phyloP scores from a whole-genome alignment of 495 filamentous ascomycete species.

The Neurospora africana region DNA sequence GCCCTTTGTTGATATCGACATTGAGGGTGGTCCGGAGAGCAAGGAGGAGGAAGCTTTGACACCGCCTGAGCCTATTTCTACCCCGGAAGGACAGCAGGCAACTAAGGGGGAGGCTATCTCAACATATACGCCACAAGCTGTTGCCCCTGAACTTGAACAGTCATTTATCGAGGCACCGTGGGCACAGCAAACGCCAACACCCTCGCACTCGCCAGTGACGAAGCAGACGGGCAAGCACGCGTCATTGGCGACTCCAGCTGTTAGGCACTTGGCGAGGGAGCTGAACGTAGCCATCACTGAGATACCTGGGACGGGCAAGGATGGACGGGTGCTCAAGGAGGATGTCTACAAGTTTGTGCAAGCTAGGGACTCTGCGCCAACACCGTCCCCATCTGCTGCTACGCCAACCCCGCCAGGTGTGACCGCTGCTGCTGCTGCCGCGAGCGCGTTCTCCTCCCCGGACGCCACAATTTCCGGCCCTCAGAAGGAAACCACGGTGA shows the following conservation, averaged over 20 bases:
- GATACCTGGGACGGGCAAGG: constrained; percentile 76
- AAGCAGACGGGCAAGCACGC: constrained; percentile 43
- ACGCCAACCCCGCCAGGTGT: constrained; percentile 4
- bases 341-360: constrained; percentile 70
- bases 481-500: constrained; percentile 54
- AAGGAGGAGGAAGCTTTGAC: constrained; percentile 36
- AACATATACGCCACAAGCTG: neutral
- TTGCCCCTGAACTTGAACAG: neutral
- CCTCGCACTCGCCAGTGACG: constrained; percentile 1
- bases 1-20: constrained; percentile 71
- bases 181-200: constrained; percentile 2
- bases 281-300: constrained; percentile 64
- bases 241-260: constrained; percentile 80
- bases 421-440: neutral
- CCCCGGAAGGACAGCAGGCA: constrained; percentile 1
- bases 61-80: constrained; percentile 18
- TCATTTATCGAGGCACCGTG: neutral
- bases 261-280: constrained; percentile 76
- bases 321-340: constrained; percentile 86
- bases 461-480: constrained; percentile 16
- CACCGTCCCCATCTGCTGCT: neutral
- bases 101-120: neutral
- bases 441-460: constrained; percentile 8
- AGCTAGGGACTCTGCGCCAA: constrained; percentile 22
- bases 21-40: constrained; percentile 40